Percentiles rank a stretch among this genome's conserved stretches.
Evolutionary conservation across 306 rosid species (phyloP).

Genomic region (Datisca glomerata): DNA sequence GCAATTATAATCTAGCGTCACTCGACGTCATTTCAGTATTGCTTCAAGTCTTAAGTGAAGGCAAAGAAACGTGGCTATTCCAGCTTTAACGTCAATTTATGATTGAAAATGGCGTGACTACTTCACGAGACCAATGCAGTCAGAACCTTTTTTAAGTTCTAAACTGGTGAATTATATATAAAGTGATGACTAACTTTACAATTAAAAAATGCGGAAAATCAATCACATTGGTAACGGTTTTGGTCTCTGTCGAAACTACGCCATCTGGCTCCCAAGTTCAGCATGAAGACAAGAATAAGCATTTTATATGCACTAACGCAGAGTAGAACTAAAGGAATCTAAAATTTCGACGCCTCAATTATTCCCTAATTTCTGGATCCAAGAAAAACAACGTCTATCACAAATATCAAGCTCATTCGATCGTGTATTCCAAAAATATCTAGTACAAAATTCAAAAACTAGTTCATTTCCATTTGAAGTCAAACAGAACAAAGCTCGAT

Average conservation of each 20-base stretch:
- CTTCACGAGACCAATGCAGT: neutral
- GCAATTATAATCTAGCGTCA: conserved; percentile 5
- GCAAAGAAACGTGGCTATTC: neutral
- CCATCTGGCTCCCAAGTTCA: too few species aligned
- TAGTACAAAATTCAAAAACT: neutral
- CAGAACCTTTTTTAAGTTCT: conserved; percentile 1
- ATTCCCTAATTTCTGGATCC: conserved; percentile 7
- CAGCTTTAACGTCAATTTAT: conserved; percentile 7
- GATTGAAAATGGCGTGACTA: conserved; percentile 5
- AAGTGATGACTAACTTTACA: neutral
- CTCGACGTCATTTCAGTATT: conserved; percentile 3
- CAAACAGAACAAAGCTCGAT: neutral
- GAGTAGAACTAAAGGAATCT: too few species aligned
- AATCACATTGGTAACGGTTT: neutral
- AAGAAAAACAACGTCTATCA: conserved; percentile 1
- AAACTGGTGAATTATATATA: neutral
- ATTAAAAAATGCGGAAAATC: conserved; percentile 2
- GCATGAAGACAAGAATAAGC: too few species aligned
- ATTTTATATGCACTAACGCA: too few species aligned
- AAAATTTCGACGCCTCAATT: too few species aligned
- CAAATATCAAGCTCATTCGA: neutral
- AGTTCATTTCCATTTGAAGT: neutral
- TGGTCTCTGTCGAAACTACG: too few species aligned
- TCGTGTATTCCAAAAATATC: neutral
- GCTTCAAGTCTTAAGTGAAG: conserved; percentile 13